Conservation (phyloP, 768 basidiomycete genomes). For the Russula griseocarnosa region DNA sequence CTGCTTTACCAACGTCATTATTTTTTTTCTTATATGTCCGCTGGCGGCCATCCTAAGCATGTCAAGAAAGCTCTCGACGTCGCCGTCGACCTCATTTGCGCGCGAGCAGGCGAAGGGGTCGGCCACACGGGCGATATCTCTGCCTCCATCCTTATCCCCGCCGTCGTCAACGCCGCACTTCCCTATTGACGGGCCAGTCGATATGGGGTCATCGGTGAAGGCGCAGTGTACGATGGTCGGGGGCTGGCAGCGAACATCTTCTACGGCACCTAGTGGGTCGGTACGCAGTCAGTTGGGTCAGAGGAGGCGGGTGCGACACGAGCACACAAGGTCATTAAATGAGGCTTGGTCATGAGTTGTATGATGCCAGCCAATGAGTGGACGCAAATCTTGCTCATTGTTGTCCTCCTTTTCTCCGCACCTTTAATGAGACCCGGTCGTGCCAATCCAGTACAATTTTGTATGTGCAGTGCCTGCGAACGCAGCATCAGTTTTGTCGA, state of each 20-base stretch:
- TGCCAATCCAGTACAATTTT: too few species aligned
- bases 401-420: too few species aligned
- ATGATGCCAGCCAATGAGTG: too few species aligned
- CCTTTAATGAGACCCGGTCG: too few species aligned
- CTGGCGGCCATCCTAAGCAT: conserved; percentile 91
- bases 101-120: conserved; percentile 83
- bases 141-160: conserved; percentile 81
- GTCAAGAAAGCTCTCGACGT: conserved; percentile 73
- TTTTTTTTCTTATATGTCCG: conserved; percentile 51
- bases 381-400: too few species aligned
- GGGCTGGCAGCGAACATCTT: conserved; percentile 81
- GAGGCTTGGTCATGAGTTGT: too few species aligned
- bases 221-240: conserved; percentile 86
- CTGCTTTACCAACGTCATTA: too few species aligned
- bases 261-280: conserved; percentile 81
- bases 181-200: conserved; percentile 76
- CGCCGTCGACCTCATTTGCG: conserved; percentile 91
- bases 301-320: conserved; percentile 78
- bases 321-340: conserved; percentile 43
- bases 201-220: conserved; percentile 88
- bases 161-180: conserved; percentile 79
- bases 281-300: conserved; percentile 72
- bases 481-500: too few species aligned
- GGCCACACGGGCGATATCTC: conserved; percentile 76
- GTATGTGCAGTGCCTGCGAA: too few species aligned